These are phyloP conservation scores for Metschnikowia kofuensis DNA, from an alignment of 805 yeast genomes.

Conservation along the genomic window DNA sequence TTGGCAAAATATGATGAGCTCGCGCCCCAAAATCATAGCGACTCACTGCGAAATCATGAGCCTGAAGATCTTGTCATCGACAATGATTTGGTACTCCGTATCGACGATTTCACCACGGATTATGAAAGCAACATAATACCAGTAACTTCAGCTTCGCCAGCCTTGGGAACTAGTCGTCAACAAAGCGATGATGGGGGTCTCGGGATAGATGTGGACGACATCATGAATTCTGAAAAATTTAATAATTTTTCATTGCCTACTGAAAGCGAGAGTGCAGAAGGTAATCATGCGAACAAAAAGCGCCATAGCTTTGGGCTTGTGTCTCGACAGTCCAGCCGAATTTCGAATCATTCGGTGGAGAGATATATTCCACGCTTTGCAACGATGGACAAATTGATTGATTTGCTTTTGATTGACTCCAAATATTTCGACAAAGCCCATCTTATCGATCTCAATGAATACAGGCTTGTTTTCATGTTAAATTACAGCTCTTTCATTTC, in stretches of 20 bases:
- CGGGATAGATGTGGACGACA: conserved; percentile 44
- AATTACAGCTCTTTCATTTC: conserved; percentile 40
- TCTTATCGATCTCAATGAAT: conserved; percentile 38
- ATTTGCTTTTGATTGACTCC: conserved; percentile 71
- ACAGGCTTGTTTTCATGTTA: conserved; percentile 39
- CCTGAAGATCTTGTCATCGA: conserved; percentile 29
- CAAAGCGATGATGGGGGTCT: conserved; percentile 30
- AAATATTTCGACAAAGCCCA: conserved; percentile 47
- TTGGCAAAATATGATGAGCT: conserved; percentile 36
- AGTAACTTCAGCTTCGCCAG: background rate
- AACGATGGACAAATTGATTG: conserved; percentile 71
- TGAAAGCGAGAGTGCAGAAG: conserved; percentile 13
- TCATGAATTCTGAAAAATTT: conserved; percentile 39
- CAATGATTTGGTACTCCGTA: conserved; percentile 31
- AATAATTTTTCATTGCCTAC: conserved; percentile 24
- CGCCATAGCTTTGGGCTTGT: conserved; percentile 22
- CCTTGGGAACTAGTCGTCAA: background rate
- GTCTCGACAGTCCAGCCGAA: conserved; percentile 14
- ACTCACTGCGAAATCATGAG: background rate
- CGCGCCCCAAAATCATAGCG: background rate
- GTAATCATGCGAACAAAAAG: conserved; percentile 6
- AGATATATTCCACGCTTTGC: conserved; percentile 46
- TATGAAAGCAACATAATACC: conserved; percentile 3
- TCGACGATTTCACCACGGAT: conserved; percentile 32
- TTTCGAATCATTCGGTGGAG: background rate